Evolutionary conservation across 148 eudicot genomes (phyloP), one percentile per base, ranked within the genome.

Genomic region (Spergularia bocconei): DNA sequence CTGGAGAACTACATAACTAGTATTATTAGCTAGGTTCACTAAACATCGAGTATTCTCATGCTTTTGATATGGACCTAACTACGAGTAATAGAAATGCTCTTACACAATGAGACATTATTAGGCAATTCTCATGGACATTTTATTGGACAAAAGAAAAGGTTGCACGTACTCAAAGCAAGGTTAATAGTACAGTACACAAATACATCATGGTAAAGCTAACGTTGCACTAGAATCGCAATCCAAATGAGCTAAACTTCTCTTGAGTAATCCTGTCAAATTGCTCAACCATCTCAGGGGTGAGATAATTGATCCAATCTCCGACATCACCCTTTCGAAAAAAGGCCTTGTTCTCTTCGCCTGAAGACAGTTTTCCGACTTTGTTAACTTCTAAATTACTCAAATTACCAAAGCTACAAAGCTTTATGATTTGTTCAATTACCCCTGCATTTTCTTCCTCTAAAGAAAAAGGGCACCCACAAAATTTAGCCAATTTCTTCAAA

Each of bases 281-380:
- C 0, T 71, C 62, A 19, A 16, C 78, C 91, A 86, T 88, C 15
- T 82, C 81, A 3, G 29, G 61, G 4, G 75, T 54, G 41, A 88
- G 54, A 70, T 82, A 75, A 75, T 85, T 84, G 66, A 47, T 64
- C 87, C 83, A 88, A 75, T 88, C 91, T n/a, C 88, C 87, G 25
- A 86, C 79, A 13, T 82, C 71, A 10, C 84, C 91, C 16, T 78
- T 73, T 6, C 88, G 60, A 29, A 85, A 88, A 53, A 85, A 86
- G 3, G 73, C 56, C 0, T 69, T 79, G 39, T 86, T 88, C 0
- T 61, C 77, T 38, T 51, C 77, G 0, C 83, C 86, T 6, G 82
- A 73, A 0, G 74, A 64, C 59, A 76, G 69, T 19, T 80, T 82
- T 47, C 85, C 91, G 36, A 15, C 75, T 61, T 73, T 86, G 21